These are phyloP conservation scores for Lentinula sp. DNA, from an alignment of 768 basidiomycete species.

Conservation along the genomic window DNA sequence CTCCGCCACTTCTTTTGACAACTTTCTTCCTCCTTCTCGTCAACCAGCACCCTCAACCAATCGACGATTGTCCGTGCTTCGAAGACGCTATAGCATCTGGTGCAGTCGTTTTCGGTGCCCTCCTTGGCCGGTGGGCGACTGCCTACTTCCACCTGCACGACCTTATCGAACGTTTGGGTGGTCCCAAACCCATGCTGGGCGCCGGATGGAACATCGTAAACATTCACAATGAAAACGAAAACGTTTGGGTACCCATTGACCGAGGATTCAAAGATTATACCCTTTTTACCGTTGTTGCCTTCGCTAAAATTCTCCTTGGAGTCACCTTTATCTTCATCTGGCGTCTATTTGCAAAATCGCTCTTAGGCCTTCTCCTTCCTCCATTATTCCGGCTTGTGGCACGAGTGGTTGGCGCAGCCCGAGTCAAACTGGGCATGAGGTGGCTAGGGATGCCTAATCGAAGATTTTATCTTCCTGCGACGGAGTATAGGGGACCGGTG, in stretches of 20 bases:
- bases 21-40: slow-evolving; percentile 66
- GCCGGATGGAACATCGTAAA: slow-evolving; percentile 34
- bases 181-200: slow-evolving; percentile 48
- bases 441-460: slow-evolving; percentile 73
- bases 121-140: slow-evolving; percentile 64
- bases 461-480: slow-evolving; percentile 86
- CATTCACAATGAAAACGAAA: slow-evolving; percentile 9
- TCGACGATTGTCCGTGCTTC: slow-evolving; percentile 97
- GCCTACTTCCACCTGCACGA: slow-evolving; percentile 6
- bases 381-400: slow-evolving; percentile 78
- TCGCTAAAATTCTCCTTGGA: slow-evolving; percentile 52
- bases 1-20: slow-evolving; percentile 46
- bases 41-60: slow-evolving; percentile 90
- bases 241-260: not conserved
- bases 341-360: slow-evolving; percentile 81
- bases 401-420: slow-evolving; percentile 14
- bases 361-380: slow-evolving; percentile 70
- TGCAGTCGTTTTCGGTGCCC: slow-evolving; percentile 75
- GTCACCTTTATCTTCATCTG: slow-evolving; percentile 77
- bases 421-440: not conserved
- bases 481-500: slow-evolving; percentile 69
- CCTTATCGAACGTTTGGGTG: slow-evolving; percentile 25
- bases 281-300: slow-evolving; percentile 42
- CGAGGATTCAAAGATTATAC: slow-evolving; percentile 18
- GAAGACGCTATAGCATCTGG: slow-evolving; percentile 94